Evolutionary conservation across 345 rosid genomes (phyloP), one percentile per base, ranked within the genome.

Genomic region (Rhizophora mangle): DNA sequence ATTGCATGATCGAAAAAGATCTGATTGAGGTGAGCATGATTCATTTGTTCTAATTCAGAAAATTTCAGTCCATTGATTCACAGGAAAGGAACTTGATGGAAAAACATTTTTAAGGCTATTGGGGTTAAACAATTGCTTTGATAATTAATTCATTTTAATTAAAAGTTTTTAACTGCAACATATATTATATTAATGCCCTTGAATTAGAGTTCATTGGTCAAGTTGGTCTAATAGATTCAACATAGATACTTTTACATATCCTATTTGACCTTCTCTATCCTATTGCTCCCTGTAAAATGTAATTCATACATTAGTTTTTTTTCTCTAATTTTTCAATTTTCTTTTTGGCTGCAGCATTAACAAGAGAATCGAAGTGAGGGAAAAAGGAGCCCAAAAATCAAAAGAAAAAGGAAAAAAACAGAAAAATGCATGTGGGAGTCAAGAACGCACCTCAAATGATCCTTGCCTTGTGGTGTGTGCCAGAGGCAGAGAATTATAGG

Each of bases 381-480:
- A 6, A 58, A 58, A 47, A 8, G 49, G 55, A 34, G 30, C 6
- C 22, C 43, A 63, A 3, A 63, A 29, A 56, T 2, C 24, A 24
- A 22, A 15, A 7, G 0, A 7, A 22, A 8, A 21, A 55, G 9
- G 9, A 3, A 55, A 55, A 22, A 10, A 21, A 1, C 3, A 49
- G 26, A 20, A 2, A 24, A 56, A 6, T 30, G 4, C 36, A 7
- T 22, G 74, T 80, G 75, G 85, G 82, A 90, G 96, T 88, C 96
- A 90, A 89, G 96, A 89, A 79, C 96, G 89, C 96, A 87, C 96
- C 96, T 81, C 75, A 24, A 31, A 75, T 84, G 73, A 67, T 77
- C 84, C 81, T 72, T 71, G 78, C 75, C 36, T 73, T 1, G 65
- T 71, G 81, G 75, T 77, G 37, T 34, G 76, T 67, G 73, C 21